Base-by-base conservation (phyloP, 2,329 filamentous ascomycete genomes). In the Sporothrix globosa region DNA sequence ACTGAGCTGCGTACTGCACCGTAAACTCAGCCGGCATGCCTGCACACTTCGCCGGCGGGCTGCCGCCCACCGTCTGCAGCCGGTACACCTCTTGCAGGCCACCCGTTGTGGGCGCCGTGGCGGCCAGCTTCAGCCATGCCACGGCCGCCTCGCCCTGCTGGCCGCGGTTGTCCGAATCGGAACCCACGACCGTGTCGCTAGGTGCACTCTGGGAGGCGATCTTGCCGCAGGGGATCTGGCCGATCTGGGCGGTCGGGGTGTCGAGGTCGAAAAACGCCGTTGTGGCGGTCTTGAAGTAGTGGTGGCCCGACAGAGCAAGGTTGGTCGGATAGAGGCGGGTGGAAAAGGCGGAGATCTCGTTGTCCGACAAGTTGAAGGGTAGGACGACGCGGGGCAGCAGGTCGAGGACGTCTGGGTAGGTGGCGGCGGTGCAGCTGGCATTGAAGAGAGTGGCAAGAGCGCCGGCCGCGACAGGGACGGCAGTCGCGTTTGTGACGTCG, bases 391-490 rank as follows among this genome's bases (percentile, higher is more conserved):
- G 83, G 3, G 92, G 88, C 24, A 96, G 84, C 69, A 85, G 79
- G 73, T 83, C 78, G 54, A 94, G 83, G 19, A 96, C 83, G 69
- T 88, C 85, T 0, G 92, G 90, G 76, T 89, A 89, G 74, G 87
- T 83, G 54, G 91, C 85, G 7, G 91, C 91, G 46, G 95, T 80
- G 81, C 95, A 97, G 75, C 89, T 92, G 71, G 90, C 91, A 81
- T 97, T 93, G 88, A 92, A 97, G 76, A 98, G 91, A 1, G 88
- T 90, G 69, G 95, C 95, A 0, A 92, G 78, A 69, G 95, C 95
- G 73, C 95, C 95, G 66, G 84, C 80, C 21, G 89, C 84, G 11
- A 83, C 83, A 17, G 95, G 94, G 0, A 81, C 81, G 0, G 88
- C 86, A 3, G 86, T 86, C 1, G 86, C 78, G 75, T 91, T 86